These are phyloP conservation scores for Gynochthodes officinalis DNA, from an alignment of 257 asterid species.

Conservation along the genomic window DNA sequence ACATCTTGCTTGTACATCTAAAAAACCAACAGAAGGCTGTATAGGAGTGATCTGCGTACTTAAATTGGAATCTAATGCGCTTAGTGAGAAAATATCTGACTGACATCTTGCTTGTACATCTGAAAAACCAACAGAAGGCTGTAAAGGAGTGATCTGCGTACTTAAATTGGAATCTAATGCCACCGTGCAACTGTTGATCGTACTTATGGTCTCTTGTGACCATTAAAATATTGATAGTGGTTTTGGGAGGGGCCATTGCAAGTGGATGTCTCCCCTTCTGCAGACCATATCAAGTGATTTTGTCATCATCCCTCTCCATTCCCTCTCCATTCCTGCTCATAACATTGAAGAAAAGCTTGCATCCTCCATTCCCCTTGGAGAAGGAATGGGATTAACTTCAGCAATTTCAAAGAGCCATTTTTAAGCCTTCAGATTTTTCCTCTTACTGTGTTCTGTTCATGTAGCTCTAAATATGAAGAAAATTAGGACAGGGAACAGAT, in stretches of 20 bases:
- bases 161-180: neutral
- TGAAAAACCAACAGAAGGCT: neutral
- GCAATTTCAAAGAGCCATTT: no score
- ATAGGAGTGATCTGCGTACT: no score
- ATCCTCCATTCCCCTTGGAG: no score
- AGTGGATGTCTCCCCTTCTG: constrained; percentile 38
- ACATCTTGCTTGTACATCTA: neutral
- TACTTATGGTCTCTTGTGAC: constrained; percentile 10
- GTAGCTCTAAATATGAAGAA: no score
- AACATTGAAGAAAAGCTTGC: no score
- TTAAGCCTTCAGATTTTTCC: no score
- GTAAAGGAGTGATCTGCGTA: no score
- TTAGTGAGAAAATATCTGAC: neutral
- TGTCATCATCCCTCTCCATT: constrained; percentile 38
- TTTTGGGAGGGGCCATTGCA: constrained; percentile 35
- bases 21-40: neutral
- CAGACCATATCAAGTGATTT: constrained; percentile 57
- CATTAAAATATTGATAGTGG: constrained; percentile 21
- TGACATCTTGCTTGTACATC: neutral
- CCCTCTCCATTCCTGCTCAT: neutral
- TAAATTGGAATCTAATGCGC: neutral
- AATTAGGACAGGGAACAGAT: no score
- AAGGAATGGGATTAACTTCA: no score
- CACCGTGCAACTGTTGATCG: neutral
- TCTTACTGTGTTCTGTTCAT: no score